Conservation (phyloP, 2,329 filamentous ascomycete genomes). For the Septoria linicola region DNA sequence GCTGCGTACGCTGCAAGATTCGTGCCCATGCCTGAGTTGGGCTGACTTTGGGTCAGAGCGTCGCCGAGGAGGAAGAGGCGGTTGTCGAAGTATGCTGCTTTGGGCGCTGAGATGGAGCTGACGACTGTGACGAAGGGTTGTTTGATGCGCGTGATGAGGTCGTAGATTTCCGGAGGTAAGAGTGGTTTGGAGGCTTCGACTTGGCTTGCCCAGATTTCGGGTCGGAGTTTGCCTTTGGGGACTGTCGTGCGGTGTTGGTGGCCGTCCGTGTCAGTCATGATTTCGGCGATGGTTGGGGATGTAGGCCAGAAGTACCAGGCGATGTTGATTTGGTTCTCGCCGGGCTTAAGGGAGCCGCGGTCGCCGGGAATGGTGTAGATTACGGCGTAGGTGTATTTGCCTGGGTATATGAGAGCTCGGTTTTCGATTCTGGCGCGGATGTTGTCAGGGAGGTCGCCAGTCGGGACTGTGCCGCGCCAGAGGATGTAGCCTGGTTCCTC, state of each 20-base stretch:
- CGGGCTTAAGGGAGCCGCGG: conserved; percentile 29
- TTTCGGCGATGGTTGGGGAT: conserved; percentile 23
- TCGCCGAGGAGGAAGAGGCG: conserved; percentile 36
- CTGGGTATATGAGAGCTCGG: conserved; percentile 17
- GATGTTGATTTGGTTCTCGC: conserved; percentile 32
- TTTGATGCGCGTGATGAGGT: conserved; percentile 30
- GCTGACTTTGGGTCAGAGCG: conserved; percentile 32
- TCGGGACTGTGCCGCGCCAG: conserved; percentile 26
- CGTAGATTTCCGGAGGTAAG: conserved; percentile 28
- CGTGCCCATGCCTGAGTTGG: conserved; percentile 33
- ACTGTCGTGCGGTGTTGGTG: conserved; percentile 33
- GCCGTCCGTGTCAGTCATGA: conserved; percentile 35
- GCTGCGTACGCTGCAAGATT: conserved; percentile 29
- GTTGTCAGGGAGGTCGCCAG: conserved; percentile 13
- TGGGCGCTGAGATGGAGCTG: conserved; percentile 27
- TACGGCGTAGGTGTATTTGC: conserved; percentile 22
- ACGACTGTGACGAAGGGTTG: conserved; percentile 36
- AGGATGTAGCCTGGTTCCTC: conserved; percentile 28
- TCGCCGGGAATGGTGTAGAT: conserved; percentile 35
- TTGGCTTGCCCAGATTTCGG: conserved; percentile 34
- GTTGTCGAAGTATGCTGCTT: conserved; percentile 29
- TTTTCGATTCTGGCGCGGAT: conserved; percentile 16
- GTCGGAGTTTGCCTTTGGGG: conserved; percentile 32
- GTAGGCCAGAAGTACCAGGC: conserved; percentile 34
- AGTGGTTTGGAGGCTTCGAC: conserved; percentile 22